Evolutionary conservation across 148 eudicot genomes (phyloP).

Genomic region (Diospyros lotus): DNA sequence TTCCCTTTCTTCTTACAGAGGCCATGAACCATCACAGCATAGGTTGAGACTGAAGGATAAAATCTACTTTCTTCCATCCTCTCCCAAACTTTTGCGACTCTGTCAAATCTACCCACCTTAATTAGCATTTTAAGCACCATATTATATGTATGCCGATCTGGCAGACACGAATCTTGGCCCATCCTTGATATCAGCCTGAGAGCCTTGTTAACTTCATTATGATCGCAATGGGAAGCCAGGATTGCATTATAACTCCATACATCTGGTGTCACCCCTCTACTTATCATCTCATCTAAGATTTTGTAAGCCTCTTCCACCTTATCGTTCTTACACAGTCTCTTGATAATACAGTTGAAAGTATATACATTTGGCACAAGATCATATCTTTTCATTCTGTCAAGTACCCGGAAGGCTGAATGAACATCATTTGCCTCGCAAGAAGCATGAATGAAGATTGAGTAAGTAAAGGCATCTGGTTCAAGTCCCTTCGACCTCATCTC

Average conservation of each 20-base stretch:
- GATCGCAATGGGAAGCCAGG: slow-evolving; percentile 58
- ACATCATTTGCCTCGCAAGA: slow-evolving; percentile 56
- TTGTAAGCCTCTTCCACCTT: slow-evolving; percentile 62
- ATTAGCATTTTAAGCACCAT: slow-evolving; percentile 77
- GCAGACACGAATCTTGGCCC: slow-evolving; percentile 46
- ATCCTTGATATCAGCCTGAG: slow-evolving; percentile 49
- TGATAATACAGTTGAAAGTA: slow-evolving; percentile 63
- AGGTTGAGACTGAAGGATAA: slow-evolving; percentile 64
- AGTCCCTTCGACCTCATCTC: slow-evolving; percentile 54
- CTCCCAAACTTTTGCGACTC: slow-evolving; percentile 54
- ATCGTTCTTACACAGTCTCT: slow-evolving; percentile 46
- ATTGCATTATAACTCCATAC: slow-evolving; percentile 77
- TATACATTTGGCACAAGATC: slow-evolving; percentile 65
- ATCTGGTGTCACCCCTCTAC: slow-evolving; percentile 44
- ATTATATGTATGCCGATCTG: slow-evolving; percentile 69
- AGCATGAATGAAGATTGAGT: slow-evolving; percentile 70
- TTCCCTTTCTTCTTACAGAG: slow-evolving; percentile 67
- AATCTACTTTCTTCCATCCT: slow-evolving; percentile 52
- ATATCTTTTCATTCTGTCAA: slow-evolving; percentile 70
- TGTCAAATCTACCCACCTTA: slow-evolving; percentile 62
- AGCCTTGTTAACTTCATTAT: slow-evolving; percentile 61
- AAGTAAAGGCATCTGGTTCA: slow-evolving; percentile 63
- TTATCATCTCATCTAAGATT: slow-evolving; percentile 67
- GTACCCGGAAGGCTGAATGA: slow-evolving; percentile 56
- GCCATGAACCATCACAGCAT: slow-evolving; percentile 82